These are phyloP conservation scores for Hydnomerulius pinastri DNA, from an alignment of 768 basidiomycete genomes.

Conservation along the genomic window DNA sequence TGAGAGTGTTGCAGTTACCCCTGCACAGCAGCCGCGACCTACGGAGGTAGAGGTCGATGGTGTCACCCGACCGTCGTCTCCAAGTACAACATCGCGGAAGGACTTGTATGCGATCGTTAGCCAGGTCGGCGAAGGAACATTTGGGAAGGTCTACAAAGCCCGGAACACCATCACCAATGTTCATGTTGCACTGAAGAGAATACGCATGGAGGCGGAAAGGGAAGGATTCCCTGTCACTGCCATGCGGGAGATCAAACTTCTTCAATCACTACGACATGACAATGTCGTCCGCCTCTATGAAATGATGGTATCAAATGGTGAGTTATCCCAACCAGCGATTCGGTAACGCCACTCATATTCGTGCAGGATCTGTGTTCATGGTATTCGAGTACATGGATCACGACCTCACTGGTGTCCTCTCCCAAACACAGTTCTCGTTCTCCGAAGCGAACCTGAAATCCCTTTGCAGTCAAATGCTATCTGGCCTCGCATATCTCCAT, in stretches of 20 bases:
- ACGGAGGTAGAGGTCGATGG: slow-evolving; percentile 26
- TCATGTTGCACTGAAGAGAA: slow-evolving; percentile 91
- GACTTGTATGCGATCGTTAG: slow-evolving; percentile 85
- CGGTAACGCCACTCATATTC: slow-evolving; percentile 7
- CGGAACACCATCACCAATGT: slow-evolving; percentile 74
- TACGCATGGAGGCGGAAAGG: slow-evolving; percentile 95
- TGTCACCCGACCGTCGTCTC: slow-evolving; percentile 29
- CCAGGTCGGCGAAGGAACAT: slow-evolving; percentile 98
- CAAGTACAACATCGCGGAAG: slow-evolving; percentile 32
- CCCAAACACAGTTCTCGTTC: slow-evolving; percentile 87
- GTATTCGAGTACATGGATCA: slow-evolving; percentile 99
- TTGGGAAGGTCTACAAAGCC: slow-evolving; percentile 98
- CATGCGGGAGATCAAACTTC: slow-evolving; percentile 96
- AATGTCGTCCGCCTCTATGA: slow-evolving; percentile 91
- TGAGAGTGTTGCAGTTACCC: slow-evolving; percentile 20
- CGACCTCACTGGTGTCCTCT: slow-evolving; percentile 92
- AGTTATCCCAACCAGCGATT: slow-evolving; percentile 17
- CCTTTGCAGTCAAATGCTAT: slow-evolving; percentile 92
- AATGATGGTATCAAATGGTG: slow-evolving; percentile 99
- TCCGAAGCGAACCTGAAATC: slow-evolving; percentile 91
- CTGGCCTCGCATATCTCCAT: slow-evolving; percentile 92
- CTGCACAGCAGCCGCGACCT: slow-evolving; percentile 19
- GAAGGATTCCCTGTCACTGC: slow-evolving; percentile 99
- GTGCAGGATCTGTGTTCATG: slow-evolving; percentile 92
- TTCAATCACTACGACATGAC: slow-evolving; percentile 86